Conservation (phyloP, 768 basidiomycete species). For the Mycena latifolia region DNA sequence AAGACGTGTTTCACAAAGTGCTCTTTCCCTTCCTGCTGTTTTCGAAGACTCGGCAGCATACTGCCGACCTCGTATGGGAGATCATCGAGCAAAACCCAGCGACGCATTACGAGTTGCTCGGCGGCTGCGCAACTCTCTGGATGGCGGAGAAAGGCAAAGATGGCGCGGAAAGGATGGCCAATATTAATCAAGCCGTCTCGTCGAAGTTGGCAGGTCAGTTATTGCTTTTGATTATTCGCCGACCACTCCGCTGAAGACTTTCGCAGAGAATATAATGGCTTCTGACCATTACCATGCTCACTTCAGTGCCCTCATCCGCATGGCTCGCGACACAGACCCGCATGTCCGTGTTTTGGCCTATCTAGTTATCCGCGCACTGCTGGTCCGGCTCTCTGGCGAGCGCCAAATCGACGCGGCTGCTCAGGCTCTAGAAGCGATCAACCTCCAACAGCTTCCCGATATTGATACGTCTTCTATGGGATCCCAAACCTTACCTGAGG, state of each 20-base stretch:
- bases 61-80: slow-evolving; percentile 78
- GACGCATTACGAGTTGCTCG: slow-evolving; percentile 59
- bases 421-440: slow-evolving; percentile 60
- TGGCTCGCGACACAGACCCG: slow-evolving; percentile 61
- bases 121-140: slow-evolving; percentile 65
- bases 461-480: slow-evolving; percentile 54
- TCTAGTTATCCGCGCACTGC: slow-evolving; percentile 72
- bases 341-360: slow-evolving; percentile 70
- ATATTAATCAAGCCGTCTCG: slow-evolving; percentile 66
- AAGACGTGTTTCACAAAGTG: slow-evolving; percentile 60
- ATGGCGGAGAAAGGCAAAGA: slow-evolving; percentile 46
- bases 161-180: slow-evolving; percentile 17
- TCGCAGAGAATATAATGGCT: slow-evolving; percentile 71
- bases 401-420: slow-evolving; percentile 69
- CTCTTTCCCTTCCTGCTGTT: slow-evolving; percentile 83
- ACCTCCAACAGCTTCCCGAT: slow-evolving; percentile 57
- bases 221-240: no score
- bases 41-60: slow-evolving; percentile 78
- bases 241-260: not conserved
- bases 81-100: slow-evolving; percentile 56
- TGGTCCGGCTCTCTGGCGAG: slow-evolving; percentile 67
- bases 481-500: slow-evolving; percentile 47
- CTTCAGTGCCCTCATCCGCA: slow-evolving; percentile 62
- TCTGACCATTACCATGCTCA: slow-evolving; percentile 60
- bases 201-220: slow-evolving; percentile 77